phyloP scores from a whole-genome alignment of 2,329 filamentous ascomycete species.

The Fusarium nygamai region DNA sequence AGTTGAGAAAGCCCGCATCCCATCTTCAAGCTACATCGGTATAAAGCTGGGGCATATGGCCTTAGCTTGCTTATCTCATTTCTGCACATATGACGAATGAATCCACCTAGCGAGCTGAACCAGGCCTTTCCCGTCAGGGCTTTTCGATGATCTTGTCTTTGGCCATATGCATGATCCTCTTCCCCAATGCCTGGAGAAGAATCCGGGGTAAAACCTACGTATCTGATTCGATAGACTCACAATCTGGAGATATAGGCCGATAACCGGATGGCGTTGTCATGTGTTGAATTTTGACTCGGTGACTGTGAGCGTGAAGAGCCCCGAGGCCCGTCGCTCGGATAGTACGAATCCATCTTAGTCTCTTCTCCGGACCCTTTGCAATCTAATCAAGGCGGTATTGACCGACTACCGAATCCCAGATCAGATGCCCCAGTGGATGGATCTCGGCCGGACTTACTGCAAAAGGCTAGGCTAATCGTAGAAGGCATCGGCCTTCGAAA shows the following conservation, averaged over 20 bases:
- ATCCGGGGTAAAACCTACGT: not conserved
- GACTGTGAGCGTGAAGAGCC: not conserved
- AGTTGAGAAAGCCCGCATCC: not conserved
- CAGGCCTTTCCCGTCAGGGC: not conserved
- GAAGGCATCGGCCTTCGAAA: not conserved
- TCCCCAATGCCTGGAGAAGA: fast-evolving
- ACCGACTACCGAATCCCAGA: not conserved
- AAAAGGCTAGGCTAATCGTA: not conserved
- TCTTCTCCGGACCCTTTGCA: not conserved
- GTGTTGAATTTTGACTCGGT: fast-evolving
- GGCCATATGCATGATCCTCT: not conserved
- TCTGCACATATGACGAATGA: not conserved
- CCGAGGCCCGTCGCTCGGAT: not conserved
- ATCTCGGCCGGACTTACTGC: not conserved
- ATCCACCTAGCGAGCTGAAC: not conserved
- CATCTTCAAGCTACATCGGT: not conserved
- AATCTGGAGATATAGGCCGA: not conserved
- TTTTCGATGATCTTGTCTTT: not conserved
- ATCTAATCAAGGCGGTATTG: not conserved
- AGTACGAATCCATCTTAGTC: not conserved
- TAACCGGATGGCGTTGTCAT: not conserved
- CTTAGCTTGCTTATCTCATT: not conserved
- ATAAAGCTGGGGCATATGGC: not conserved
- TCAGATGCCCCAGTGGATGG: not conserved
- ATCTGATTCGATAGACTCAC: not conserved